Conservation (phyloP, 768 basidiomycete species). For the Russula griseocarnosa region DNA sequence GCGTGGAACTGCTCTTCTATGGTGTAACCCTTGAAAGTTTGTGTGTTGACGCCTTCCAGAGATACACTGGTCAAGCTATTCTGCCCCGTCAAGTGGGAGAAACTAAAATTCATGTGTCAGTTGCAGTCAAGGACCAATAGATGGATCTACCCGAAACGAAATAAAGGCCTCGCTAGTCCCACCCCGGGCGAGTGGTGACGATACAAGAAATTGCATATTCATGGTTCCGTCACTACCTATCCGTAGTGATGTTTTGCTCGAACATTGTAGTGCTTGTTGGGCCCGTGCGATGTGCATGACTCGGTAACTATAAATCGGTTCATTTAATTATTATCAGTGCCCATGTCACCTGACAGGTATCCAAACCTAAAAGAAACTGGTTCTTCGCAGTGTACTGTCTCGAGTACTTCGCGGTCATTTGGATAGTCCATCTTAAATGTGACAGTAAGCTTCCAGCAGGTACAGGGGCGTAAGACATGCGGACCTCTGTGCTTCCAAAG, state of each 20-base stretch:
- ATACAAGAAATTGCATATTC: conserved; percentile 89
- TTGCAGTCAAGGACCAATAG: not conserved
- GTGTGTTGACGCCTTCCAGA: not conserved
- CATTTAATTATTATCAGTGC: not conserved
- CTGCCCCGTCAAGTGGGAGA: conserved; percentile 21
- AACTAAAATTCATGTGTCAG: conserved; percentile 14
- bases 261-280: conserved; percentile 71
- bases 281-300: conserved; percentile 72
- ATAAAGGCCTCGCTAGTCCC: conserved; percentile 65
- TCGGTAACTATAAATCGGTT: conserved; percentile 68
- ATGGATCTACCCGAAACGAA: conserved; percentile 72
- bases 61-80: conserved; percentile 7
- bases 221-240: conserved; percentile 80
- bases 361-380: conserved; percentile 67
- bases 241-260: conserved; percentile 83
- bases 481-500: conserved; percentile 82
- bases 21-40: not conserved
- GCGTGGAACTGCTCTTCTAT: not conserved
- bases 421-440: conserved; percentile 85
- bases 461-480: not conserved
- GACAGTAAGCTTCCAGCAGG: not conserved
- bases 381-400: conserved; percentile 77
- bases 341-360: not conserved
- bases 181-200: conserved; percentile 39
- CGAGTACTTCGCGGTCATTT: conserved; percentile 85